A percentile compares a stretch with the other conserved stretches of the same genome.
Evolutionary conservation across 306 rosid species (phyloP).

Genomic region (Gleditsia sinensis): DNA sequence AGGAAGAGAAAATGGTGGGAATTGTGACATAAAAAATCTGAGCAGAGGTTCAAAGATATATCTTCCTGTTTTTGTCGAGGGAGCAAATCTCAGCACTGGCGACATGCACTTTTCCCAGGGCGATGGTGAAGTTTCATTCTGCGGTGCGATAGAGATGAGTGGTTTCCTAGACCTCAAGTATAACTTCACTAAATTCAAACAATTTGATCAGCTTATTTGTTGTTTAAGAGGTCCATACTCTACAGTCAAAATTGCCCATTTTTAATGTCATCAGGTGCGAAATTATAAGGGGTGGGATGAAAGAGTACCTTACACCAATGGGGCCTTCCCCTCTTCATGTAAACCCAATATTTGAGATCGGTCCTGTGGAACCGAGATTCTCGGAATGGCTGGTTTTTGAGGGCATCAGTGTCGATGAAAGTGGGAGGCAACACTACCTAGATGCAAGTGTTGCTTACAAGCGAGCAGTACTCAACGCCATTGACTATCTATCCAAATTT

Average conservation of each 20-base stretch:
- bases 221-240: not conserved
- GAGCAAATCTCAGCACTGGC: constrained; percentile 91
- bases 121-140: constrained; percentile 85
- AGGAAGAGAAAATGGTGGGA: constrained; percentile 97
- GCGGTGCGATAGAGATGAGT: constrained; percentile 98
- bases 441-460: constrained; percentile 74
- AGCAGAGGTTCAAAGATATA: constrained; percentile 84
- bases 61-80: constrained; percentile 90
- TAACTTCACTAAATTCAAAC: not conserved
- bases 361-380: constrained; percentile 75
- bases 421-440: constrained; percentile 68
- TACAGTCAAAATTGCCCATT: no score
- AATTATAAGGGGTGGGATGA: constrained; percentile 89
- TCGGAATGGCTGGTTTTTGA: constrained; percentile 75
- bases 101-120: constrained; percentile 98
- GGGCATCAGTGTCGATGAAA: constrained; percentile 69
- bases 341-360: constrained; percentile 82
- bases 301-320: constrained; percentile 96
- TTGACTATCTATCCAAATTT: constrained; percentile 61
- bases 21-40: constrained; percentile 90
- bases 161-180: constrained; percentile 94
- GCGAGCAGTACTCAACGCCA: constrained; percentile 63
- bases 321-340: constrained; percentile 91
- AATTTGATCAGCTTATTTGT: not conserved
- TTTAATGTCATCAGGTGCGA: constrained; percentile 62